Conservation (phyloP, 2,329 filamentous ascomycete genomes). For the Thermomyces lanuginosus region DNA sequence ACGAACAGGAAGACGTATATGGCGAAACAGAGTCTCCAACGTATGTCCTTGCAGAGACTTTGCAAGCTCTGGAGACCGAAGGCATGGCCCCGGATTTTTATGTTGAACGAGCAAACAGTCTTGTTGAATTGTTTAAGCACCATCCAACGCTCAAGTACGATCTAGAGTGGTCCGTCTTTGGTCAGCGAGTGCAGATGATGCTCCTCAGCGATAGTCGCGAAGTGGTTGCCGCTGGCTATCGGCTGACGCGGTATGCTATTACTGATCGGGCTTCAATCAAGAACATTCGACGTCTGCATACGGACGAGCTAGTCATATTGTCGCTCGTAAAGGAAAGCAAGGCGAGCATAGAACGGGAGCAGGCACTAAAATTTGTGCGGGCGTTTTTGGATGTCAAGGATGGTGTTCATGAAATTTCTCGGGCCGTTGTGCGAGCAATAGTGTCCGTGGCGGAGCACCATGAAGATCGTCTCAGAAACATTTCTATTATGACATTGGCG, state of each 20-base stretch:
- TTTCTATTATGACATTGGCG: constrained; percentile 81
- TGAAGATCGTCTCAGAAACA: constrained; percentile 72
- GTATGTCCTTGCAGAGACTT: constrained; percentile 72
- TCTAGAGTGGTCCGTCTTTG: constrained; percentile 88
- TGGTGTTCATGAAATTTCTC: constrained; percentile 72
- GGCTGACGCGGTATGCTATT: constrained; percentile 85
- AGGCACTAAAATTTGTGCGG: constrained; percentile 88
- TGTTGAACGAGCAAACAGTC: constrained; percentile 73
- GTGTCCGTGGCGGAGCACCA: constrained; percentile 77
- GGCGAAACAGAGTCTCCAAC: constrained; percentile 68
- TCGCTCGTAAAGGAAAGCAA: constrained; percentile 93
- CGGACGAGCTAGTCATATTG: constrained; percentile 78
- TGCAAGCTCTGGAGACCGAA: constrained; percentile 76
- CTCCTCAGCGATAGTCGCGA: constrained; percentile 89
- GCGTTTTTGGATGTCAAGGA: constrained; percentile 93
- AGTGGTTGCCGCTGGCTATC: constrained; percentile 85
- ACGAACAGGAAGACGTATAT: constrained; percentile 42
- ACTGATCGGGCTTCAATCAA: constrained; percentile 79
- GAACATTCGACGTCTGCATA: constrained; percentile 74
- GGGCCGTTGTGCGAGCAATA: constrained; percentile 73
- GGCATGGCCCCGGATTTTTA: constrained; percentile 90
- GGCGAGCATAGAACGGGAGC: constrained; percentile 90
- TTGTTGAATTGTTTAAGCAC: constrained; percentile 92
- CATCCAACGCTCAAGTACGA: constrained; percentile 93
- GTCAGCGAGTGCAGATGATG: constrained; percentile 85